phyloP scores from a whole-genome alignment of 139 green algal species.

The Yamagishiella unicocca region DNA sequence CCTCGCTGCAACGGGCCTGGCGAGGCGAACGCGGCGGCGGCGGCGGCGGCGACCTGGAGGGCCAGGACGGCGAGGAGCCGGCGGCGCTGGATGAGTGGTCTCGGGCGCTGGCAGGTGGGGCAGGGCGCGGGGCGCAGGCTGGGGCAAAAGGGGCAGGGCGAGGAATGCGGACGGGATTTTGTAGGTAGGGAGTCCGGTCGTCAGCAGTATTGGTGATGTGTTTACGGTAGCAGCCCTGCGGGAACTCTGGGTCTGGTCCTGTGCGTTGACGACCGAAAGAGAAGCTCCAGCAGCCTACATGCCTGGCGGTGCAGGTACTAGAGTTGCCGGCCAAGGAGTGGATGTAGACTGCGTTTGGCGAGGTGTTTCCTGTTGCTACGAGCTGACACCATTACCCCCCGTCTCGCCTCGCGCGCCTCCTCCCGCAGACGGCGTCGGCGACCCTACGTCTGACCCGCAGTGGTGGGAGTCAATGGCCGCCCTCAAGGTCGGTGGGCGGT shows the following conservation, averaged over 20 bases:
- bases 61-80: not conserved
- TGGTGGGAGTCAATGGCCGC: conserved; percentile 49
- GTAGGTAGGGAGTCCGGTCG: too few species aligned
- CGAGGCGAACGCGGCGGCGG: not conserved
- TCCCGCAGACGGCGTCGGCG: not conserved
- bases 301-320: too few species aligned
- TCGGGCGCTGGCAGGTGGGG: conserved; percentile 16
- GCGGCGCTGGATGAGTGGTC: conserved; percentile 31
- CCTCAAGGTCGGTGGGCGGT: not conserved
- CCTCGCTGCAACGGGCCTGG: conserved; percentile 9
- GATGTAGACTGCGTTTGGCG: too few species aligned
- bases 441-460: conserved; percentile 16
- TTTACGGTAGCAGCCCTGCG: too few species aligned
- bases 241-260: too few species aligned
- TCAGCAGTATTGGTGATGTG: too few species aligned
- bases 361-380: too few species aligned
- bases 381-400: too few species aligned
- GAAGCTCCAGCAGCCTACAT: too few species aligned
- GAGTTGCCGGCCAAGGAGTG: too few species aligned
- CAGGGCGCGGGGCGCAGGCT: not conserved
- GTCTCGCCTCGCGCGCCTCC: too few species aligned
- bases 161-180: not conserved
- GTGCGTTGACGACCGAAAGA: too few species aligned
- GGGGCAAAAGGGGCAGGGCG: not conserved
- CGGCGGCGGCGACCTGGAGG: not conserved